Evolutionary conservation across 176 grass and related monocot genomes (phyloP), one percentile per base, ranked within the genome.

Genomic region (bread wheat (Triticum aestivum)): DNA sequence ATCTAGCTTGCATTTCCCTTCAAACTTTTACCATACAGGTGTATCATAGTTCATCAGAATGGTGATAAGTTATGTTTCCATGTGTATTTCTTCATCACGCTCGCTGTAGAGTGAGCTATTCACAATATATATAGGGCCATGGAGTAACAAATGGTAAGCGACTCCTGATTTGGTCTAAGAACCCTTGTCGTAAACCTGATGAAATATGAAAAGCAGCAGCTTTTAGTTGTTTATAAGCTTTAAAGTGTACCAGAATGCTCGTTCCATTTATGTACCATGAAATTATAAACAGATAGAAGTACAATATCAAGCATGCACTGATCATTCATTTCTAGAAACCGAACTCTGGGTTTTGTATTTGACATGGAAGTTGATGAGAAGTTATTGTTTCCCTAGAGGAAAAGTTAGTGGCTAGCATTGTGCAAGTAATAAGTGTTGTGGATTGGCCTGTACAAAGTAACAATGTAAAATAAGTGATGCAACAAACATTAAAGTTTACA

Each of bases 171-270:
- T 34, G 10, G 39, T 51, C n/a, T 68, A 87, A 47, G 39, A 72
- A 5, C 38, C 80, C 52, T 84, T 89, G 80, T 26, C 70, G 81
- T 87, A 89, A 86, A 92, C 84, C 91, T 92, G 81, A 76, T 54
- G 39, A 84, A 75, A 86, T 68, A 67, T 37, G 62, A 61, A 83
- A 37, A 68, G 9, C 37, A 85, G 41, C n/a, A 38, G 9, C 27
- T 52, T 85, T 88, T 63, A 65, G 32, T 61, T 24, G 58, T 26
- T 73, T 44, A 52, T 52, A 44, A 41, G 41, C 70, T 79, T 52
- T 39, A 1, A 45, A 34, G 20, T 34, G 14, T 33, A 72, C 41
- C 11, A 24, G 12, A 67, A 74, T 66, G 65, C 6, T 49, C 5
- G 44, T 59, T 66, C 61, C 9, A 73, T 87, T 61, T 59, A 20